These are phyloP conservation scores for Gigaspora rosea DNA, from an alignment of 192 early-diverging fungal species.

Conservation along the genomic window DNA sequence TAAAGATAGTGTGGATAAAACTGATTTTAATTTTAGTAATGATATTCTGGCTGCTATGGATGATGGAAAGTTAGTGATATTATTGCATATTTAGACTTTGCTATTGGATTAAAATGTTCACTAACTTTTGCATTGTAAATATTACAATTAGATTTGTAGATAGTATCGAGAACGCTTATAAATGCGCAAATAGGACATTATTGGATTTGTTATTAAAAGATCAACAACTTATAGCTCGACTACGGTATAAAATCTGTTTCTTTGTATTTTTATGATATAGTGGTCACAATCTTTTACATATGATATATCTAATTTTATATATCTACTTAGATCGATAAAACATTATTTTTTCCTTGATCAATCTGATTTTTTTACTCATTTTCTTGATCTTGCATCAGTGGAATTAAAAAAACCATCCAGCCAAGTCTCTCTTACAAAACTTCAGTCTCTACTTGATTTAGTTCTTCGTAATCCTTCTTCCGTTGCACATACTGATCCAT, in stretches of 20 bases:
- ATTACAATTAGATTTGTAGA: slow-evolving; percentile 56
- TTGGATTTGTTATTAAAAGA: slow-evolving; percentile 79
- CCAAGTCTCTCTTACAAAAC: slow-evolving; percentile 67
- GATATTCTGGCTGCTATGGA: slow-evolving; percentile 63
- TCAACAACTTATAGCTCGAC: slow-evolving; percentile 70
- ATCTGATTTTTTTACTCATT: slow-evolving; percentile 92
- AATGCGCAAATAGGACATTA: slow-evolving; percentile 83
- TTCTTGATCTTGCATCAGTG: slow-evolving; percentile 82
- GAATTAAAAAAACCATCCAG: slow-evolving; percentile 74
- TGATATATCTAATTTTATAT: background rate
- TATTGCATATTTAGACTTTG: background rate
- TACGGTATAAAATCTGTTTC: slow-evolving; percentile 49
- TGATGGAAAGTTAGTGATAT: slow-evolving; percentile 49
- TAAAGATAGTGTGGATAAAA: slow-evolving; percentile 29
- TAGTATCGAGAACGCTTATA: slow-evolving; percentile 84
- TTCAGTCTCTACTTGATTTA: slow-evolving; percentile 87
- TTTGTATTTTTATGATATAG: background rate
- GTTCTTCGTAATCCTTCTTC: slow-evolving; percentile 86
- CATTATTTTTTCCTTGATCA: slow-evolving; percentile 91
- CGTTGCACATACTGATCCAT: slow-evolving; percentile 73
- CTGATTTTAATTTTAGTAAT: slow-evolving; percentile 29
- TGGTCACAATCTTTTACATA: background rate
- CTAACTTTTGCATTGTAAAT: background rate
- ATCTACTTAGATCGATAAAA: slow-evolving; percentile 74
- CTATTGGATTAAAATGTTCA: background rate